Percentiles rank a stretch among this genome's conserved stretches.
Conservation (phyloP, 805 yeast species). For the Saturnispora mendoncae region DNA sequence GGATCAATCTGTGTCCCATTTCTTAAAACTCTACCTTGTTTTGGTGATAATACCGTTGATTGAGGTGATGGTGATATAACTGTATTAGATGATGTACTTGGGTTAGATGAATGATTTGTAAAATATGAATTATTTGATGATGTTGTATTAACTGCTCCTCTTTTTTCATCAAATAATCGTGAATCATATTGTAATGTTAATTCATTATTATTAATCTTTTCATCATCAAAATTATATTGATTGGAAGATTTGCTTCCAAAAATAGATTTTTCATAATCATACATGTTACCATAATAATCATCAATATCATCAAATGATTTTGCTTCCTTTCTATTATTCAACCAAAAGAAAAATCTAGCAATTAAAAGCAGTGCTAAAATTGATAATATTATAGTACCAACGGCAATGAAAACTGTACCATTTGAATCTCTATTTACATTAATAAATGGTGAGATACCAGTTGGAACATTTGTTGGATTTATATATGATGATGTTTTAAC, state of each 20-base stretch:
- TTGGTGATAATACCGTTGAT: no score
- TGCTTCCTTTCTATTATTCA: conserved; percentile 22
- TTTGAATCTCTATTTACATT: conserved; percentile 21
- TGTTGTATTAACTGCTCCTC: not conserved
- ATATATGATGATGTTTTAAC: not conserved
- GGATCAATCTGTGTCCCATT: conserved; percentile 8
- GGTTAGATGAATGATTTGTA: conserved; percentile 11
- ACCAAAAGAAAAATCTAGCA: conserved; percentile 20
- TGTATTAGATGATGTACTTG: conserved; percentile 9
- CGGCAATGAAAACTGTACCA: conserved; percentile 36
- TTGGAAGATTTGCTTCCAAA: not conserved
- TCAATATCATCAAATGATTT: conserved; percentile 14
- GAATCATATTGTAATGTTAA: conserved; percentile 14
- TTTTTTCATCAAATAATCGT: conserved; percentile 10
- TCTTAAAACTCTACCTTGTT: conserved; percentile 15
- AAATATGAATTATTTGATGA: conserved; percentile 10
- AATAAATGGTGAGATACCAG: conserved; percentile 28
- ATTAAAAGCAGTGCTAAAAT: conserved; percentile 19
- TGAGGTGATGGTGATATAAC: not conserved
- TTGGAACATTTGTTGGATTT: conserved; percentile 14
- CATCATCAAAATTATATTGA: conserved; percentile 7
- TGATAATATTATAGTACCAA: conserved; percentile 30
- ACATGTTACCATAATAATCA: conserved; percentile 16
- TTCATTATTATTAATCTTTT: conserved; percentile 5
- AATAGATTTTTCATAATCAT: conserved; percentile 9